Base-by-base conservation (phyloP, 371 early-diverging fungal genomes). In the Agmasoma carcini region DNA sequence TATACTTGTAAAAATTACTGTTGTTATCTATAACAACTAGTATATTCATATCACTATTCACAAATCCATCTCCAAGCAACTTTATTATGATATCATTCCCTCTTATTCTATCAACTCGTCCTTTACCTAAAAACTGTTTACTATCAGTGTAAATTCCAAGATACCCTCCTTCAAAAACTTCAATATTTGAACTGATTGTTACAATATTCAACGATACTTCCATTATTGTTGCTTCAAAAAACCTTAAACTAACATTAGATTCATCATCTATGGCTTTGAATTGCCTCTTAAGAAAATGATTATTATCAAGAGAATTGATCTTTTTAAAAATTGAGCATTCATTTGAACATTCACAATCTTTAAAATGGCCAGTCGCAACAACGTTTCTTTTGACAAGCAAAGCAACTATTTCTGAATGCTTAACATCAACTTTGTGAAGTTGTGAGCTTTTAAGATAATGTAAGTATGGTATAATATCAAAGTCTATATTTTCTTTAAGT, bases 331-430 rank as follows among this genome's bases (percentile, higher is more conserved):
- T 54, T 22, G 15, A 43, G 30, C 63, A 63, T 9, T 29, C 12
- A 11, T 49, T 25, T 4, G n/a, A 20, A 11, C 41, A 45, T 19
- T 22, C 17, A 17, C 59, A 59, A 6, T 2, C 12, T 12, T 50
- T 31, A 2, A 19, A 22, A n/a, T 7, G 30, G 2, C 2, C 1
- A 3, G 46, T 12, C 1, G 68, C 37, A 25, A 68, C 30, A 26
- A 29, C 55, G 29, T 69, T 69, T 29, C 70, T 48, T 27, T 39
- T 33, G 2, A 48, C 48, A 11, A 69, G 19, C 6, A 69, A n/a
- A 46, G 33, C 33, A 31, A 37, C 44, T 12, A 69, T 38, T 55
- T 69, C 70, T 5, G 14, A 12, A 27, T 69, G 66, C 31, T 30
- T 65, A 12, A 61, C 1, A 20, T 62, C 38, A 2, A 58, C 36